A percentile compares a stretch with the other conserved stretches of the same genome.
These are phyloP conservation scores for Monilinia aucupariae DNA, from an alignment of 2,329 filamentous ascomycete genomes.

Conservation along the genomic window DNA sequence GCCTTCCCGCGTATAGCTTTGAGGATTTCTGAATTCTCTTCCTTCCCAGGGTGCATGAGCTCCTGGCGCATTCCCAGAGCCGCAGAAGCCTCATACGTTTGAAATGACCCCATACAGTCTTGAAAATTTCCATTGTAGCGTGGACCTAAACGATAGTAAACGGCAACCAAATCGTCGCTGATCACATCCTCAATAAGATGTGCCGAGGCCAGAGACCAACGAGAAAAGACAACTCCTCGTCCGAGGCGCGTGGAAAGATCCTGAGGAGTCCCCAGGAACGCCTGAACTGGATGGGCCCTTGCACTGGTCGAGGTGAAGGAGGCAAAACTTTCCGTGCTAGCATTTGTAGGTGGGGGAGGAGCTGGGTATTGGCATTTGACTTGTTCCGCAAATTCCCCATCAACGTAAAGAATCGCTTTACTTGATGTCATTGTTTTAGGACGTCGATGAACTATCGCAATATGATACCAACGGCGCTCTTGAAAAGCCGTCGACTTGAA, in stretches of 20 bases:
- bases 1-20: conserved; percentile 82
- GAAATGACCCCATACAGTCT: conserved; percentile 89
- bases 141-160: conserved; percentile 83
- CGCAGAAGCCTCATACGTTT: conserved; percentile 92
- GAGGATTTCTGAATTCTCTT: conserved; percentile 87
- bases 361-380: conserved; percentile 82
- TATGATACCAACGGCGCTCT: conserved; percentile 82
- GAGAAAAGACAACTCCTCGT: conserved; percentile 65
- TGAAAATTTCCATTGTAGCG: conserved; percentile 95
- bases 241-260: conserved; percentile 76
- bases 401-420: conserved; percentile 81
- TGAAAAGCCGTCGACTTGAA: conserved; percentile 81
- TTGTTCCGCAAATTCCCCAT: conserved; percentile 92
- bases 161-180: conserved; percentile 86
- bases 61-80: conserved; percentile 88
- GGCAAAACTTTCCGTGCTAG: conserved; percentile 62
- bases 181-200: conserved; percentile 83
- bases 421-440: conserved; percentile 69
- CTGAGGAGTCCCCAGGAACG: conserved; percentile 87
- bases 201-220: conserved; percentile 85
- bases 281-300: conserved; percentile 69
- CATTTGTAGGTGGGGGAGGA: conserved; percentile 60
- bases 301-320: conserved; percentile 57
- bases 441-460: conserved; percentile 78
- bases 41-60: conserved; percentile 79